Conservation (phyloP, 257 asterid species). For the Scutellaria galericulata region DNA sequence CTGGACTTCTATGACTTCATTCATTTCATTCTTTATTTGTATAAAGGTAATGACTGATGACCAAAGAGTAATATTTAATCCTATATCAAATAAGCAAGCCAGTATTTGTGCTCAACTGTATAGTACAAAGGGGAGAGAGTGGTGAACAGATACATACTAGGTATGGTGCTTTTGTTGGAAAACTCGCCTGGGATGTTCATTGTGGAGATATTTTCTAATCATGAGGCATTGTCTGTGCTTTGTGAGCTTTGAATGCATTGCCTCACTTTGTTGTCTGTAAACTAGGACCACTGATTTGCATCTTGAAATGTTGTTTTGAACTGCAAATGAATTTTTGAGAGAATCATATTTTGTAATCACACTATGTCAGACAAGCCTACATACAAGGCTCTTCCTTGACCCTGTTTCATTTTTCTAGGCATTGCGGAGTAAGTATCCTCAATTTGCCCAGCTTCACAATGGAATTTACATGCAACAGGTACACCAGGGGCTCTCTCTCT, state of each 20-base stretch:
- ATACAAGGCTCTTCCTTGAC: constrained; percentile 11
- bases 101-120: constrained; percentile 19
- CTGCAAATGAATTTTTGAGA: constrained; percentile 24
- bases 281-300: not conserved
- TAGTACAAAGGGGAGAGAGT: not conserved
- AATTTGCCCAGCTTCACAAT: constrained; percentile 94
- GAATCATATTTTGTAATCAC: constrained; percentile 13
- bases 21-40: not conserved
- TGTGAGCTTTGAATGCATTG: constrained; percentile 5
- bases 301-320: constrained; percentile 7
- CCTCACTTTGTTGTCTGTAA: constrained; percentile 11
- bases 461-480: constrained; percentile 99
- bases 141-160: not conserved
- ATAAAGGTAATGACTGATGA: not conserved
- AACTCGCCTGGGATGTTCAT: constrained; percentile 5
- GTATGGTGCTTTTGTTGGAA: not conserved
- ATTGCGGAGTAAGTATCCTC: constrained; percentile 94
- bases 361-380: constrained; percentile 14
- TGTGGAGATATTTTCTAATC: not conserved
- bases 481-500: not conserved
- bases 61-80: constrained; percentile 2
- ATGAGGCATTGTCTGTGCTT: not conserved
- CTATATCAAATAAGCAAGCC: not conserved
- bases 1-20: constrained; percentile 26
- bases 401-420: constrained; percentile 52